phyloP scores from a whole-genome alignment of 176 grass and related monocot genomes.

The Aegilops sharonensis region DNA sequence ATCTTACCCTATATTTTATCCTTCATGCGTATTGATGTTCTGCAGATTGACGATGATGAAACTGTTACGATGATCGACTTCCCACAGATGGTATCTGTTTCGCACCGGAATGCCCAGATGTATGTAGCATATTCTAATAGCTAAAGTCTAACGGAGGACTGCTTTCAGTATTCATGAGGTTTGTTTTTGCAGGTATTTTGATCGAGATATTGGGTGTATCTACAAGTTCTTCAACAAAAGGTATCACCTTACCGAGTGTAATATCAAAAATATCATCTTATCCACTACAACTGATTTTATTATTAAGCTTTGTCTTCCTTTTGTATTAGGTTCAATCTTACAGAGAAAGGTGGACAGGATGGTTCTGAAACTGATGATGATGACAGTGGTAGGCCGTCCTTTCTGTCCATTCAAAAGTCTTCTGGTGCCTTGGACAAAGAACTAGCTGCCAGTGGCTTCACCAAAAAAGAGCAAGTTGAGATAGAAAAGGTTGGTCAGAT shows the following conservation, averaged over 20 bases:
- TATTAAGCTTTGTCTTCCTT: constrained; percentile 26
- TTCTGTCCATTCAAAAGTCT: constrained; percentile 59
- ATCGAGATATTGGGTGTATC: constrained; percentile 87
- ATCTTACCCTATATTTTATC: background rate
- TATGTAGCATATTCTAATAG: constrained; percentile 37
- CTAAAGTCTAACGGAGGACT: background rate
- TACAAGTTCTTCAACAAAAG: constrained; percentile 97
- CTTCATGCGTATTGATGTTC: constrained; percentile 15
- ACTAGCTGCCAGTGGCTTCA: constrained; percentile 90
- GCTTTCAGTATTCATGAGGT: background rate
- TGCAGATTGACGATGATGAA: constrained; percentile 85
- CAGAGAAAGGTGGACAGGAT: constrained; percentile 54
- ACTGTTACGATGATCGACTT: constrained; percentile 92
- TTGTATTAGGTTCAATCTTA: constrained; percentile 66
- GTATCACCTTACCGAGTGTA: constrained; percentile 25
- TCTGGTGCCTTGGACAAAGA: constrained; percentile 69
- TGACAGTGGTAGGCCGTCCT: constrained; percentile 63
- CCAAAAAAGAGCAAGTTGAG: constrained; percentile 79
- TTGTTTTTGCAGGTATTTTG: constrained; percentile 75
- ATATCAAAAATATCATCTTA: background rate
- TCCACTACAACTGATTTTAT: background rate
- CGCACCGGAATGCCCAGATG: constrained; percentile 93
- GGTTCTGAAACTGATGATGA: constrained; percentile 46
- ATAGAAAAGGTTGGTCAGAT: constrained; percentile 62
- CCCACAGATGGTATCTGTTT: constrained; percentile 97